phyloP scores from a whole-genome alignment of 176 grass and related monocot genomes.

The Tillandsia fasciculata region DNA sequence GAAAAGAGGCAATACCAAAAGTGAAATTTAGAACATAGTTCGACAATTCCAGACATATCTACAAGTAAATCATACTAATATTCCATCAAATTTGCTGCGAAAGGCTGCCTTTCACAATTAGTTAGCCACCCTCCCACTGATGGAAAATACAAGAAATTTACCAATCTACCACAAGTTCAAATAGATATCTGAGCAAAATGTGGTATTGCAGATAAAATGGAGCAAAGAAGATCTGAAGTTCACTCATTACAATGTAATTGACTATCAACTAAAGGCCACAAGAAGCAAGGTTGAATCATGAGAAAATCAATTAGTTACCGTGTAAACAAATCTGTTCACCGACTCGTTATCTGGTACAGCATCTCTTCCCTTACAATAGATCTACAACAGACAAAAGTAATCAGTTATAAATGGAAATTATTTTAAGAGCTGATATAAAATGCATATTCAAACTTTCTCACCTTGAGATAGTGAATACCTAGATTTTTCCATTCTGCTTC shows the following conservation, averaged over 20 bases:
- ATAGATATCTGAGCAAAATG: not conserved
- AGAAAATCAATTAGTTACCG: slow-evolving; percentile 36
- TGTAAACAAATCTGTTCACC: slow-evolving; percentile 70
- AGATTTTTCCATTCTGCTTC: slow-evolving; percentile 69
- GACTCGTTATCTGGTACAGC: slow-evolving; percentile 91
- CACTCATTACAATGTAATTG: not conserved
- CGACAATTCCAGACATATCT: too few relatives aligned
- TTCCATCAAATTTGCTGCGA: not conserved
- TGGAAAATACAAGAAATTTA: not conserved
- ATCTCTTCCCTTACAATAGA: slow-evolving; percentile 87
- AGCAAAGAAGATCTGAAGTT: not conserved
- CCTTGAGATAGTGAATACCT: slow-evolving; percentile 95
- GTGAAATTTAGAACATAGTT: too few relatives aligned
- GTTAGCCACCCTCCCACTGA: too few relatives aligned
- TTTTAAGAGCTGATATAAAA: not conserved
- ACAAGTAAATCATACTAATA: not conserved
- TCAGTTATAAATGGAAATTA: not conserved
- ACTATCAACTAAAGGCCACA: not conserved
- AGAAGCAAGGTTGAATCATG: not conserved
- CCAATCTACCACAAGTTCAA: not conserved
- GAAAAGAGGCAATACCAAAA: too few relatives aligned
- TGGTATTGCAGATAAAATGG: too few relatives aligned
- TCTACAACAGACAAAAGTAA: slow-evolving; percentile 34
- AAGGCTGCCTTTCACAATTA: not conserved
- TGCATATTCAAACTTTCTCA: slow-evolving; percentile 21